Percentiles rank a stretch among this genome's conserved stretches.
Conservation (phyloP, 371 early-diverging fungal species). For the Batkoa obscura region DNA sequence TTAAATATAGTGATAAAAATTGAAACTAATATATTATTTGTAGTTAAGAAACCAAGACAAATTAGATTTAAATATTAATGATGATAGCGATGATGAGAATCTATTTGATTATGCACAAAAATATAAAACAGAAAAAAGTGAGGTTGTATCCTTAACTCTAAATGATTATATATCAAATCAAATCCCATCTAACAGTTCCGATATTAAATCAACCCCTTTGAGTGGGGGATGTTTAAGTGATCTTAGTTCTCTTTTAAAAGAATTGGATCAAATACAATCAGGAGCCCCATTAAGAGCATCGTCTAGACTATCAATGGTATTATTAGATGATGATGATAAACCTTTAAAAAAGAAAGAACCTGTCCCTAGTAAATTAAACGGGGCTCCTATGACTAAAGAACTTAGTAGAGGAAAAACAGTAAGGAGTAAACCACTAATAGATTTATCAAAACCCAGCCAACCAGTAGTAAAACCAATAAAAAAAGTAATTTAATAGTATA, state of each 20-base stretch:
- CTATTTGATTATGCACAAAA: neutral
- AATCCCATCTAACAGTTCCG: neutral
- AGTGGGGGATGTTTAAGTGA: neutral
- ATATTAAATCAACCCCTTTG: neutral
- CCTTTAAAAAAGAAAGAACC: neutral
- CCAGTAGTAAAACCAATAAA: too few relatives aligned
- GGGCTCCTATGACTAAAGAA: neutral
- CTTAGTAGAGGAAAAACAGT: neutral
- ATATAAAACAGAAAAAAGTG: neutral
- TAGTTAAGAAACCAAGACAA: too few relatives aligned
- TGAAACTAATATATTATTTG: too few relatives aligned
- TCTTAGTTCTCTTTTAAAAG: neutral
- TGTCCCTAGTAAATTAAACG: neutral
- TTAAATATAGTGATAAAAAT: too few relatives aligned
- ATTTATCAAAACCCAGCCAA: too few relatives aligned
- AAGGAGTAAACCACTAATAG: neutral
- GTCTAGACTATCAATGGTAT: neutral
- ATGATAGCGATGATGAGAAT: neutral
- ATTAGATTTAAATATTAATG: neutral
- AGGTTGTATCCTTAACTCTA: neutral
- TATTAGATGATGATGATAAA: neutral
- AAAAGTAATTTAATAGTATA: neutral
- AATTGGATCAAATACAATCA: neutral
- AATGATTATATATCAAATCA: neutral
- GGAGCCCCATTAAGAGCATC: neutral